These are phyloP conservation scores for Mangifera indica DNA, from an alignment of 345 rosid species.

Conservation along the genomic window DNA sequence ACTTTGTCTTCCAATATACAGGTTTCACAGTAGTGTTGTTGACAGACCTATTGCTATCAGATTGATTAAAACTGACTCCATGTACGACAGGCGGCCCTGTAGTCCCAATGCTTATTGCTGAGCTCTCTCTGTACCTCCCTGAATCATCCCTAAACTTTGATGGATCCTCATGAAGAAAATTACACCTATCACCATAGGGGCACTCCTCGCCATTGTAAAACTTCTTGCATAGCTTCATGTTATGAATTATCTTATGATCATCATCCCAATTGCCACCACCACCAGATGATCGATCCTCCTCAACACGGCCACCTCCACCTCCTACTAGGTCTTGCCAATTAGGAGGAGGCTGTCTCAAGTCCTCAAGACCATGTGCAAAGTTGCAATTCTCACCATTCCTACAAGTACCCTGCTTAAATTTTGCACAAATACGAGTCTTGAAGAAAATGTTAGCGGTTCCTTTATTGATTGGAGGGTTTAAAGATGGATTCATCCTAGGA, in stretches of 20 bases:
- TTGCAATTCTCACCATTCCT: slow-evolving; percentile 93
- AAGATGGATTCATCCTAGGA: slow-evolving; percentile 27
- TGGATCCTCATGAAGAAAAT: slow-evolving; percentile 86
- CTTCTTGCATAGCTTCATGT: slow-evolving; percentile 96
- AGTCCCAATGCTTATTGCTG: slow-evolving; percentile 66
- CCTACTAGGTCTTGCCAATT: slow-evolving; percentile 95
- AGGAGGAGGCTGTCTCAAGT: slow-evolving; percentile 85
- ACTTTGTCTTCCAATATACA: slow-evolving; percentile 85
- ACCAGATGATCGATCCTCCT: slow-evolving; percentile 45
- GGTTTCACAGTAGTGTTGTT: slow-evolving; percentile 50
- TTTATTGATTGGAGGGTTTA: slow-evolving; percentile 51
- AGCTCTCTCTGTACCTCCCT: slow-evolving; percentile 69
- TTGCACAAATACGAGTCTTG: slow-evolving; percentile 85
- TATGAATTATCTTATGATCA: slow-evolving; percentile 84
- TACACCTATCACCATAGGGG: slow-evolving; percentile 93
- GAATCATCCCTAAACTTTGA: slow-evolving; percentile 77
- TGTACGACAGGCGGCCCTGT: slow-evolving; percentile 36
- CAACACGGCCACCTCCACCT: slow-evolving; percentile 49
- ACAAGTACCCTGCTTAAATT: slow-evolving; percentile 62
- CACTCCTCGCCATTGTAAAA: slow-evolving; percentile 89
- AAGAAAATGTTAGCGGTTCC: slow-evolving; percentile 79
- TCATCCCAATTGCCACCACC: slow-evolving; percentile 72
- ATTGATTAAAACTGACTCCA: slow-evolving; percentile 36
- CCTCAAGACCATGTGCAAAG: slow-evolving; percentile 90
- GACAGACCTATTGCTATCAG: slow-evolving; percentile 47